These are phyloP conservation scores for Anacardium occidentale DNA, from an alignment of 345 rosid species.

Conservation along the genomic window DNA sequence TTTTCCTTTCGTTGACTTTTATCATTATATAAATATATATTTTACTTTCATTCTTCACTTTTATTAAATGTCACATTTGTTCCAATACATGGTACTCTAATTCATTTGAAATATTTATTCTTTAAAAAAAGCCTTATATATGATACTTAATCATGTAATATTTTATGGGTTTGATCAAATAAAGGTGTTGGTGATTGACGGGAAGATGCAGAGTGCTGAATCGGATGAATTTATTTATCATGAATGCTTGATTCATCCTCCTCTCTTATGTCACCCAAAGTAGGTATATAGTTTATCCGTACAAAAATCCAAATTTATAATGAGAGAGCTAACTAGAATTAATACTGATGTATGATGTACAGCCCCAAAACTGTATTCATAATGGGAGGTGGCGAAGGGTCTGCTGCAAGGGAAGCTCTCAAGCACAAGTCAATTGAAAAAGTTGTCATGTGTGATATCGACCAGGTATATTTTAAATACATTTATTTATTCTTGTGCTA, in stretches of 20 bases:
- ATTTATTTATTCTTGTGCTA: no score
- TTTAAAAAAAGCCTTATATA: no score
- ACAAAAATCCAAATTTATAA: no score
- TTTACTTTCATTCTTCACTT: no score
- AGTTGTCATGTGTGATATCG: constrained; percentile 97
- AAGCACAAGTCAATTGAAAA: constrained; percentile 63
- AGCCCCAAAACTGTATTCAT: constrained; percentile 78
- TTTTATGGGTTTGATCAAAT: neutral
- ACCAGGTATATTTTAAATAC: constrained; percentile 44
- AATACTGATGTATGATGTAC: neutral
- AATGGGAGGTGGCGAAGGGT: constrained; percentile 99
- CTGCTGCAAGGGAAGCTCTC: constrained; percentile 90
- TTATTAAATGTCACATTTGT: no score
- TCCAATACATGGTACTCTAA: no score
- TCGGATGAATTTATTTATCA: constrained; percentile 90
- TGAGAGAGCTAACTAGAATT: neutral
- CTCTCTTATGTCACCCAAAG: constrained; percentile 79
- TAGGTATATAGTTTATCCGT: constrained; percentile 24
- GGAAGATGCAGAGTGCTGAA: constrained; percentile 99
- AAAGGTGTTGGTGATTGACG: constrained; percentile 87
- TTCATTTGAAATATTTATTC: no score
- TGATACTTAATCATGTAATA: no score
- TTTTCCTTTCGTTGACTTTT: neutral
- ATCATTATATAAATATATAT: no score
- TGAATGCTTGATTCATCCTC: constrained; percentile 88